These are phyloP conservation scores for Alloteropsis semialata DNA, from an alignment of 176 grass and related monocot genomes.

Conservation along the genomic window DNA sequence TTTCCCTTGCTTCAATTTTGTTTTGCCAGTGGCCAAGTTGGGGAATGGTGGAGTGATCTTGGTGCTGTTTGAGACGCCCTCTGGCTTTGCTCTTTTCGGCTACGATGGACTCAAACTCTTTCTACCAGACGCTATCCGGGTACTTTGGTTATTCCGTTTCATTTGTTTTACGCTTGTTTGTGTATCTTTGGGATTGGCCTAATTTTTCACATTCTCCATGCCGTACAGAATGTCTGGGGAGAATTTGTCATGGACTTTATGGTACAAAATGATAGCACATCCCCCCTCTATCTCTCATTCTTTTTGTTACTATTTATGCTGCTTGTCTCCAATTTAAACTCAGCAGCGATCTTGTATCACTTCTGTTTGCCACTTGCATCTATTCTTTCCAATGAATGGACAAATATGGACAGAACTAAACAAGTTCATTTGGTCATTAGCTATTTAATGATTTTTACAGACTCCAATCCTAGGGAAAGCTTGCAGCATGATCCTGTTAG, in stretches of 20 bases:
- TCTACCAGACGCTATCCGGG: neutral
- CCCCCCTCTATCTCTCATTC: neutral
- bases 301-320: neutral
- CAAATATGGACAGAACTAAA: neutral
- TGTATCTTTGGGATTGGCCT: too few species aligned
- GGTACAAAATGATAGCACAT: neutral
- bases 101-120: neutral
- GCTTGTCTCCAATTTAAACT: neutral
- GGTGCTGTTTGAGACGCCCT: neutral
- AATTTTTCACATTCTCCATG: neutral
- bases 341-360: neutral
- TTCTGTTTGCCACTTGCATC: neutral
- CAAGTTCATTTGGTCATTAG: neutral
- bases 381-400: neutral
- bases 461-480: neutral
- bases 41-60: neutral
- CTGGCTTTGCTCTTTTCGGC: neutral
- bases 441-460: neutral
- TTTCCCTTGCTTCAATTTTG: neutral
- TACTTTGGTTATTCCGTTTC: neutral
- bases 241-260: neutral
- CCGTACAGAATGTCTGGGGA: neutral
- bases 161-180: neutral
- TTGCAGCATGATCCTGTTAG: neutral
- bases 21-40: neutral